Evolutionary conservation across 352 stramenopile species (phyloP).

Genomic region (Globisporangium splendens): DNA sequence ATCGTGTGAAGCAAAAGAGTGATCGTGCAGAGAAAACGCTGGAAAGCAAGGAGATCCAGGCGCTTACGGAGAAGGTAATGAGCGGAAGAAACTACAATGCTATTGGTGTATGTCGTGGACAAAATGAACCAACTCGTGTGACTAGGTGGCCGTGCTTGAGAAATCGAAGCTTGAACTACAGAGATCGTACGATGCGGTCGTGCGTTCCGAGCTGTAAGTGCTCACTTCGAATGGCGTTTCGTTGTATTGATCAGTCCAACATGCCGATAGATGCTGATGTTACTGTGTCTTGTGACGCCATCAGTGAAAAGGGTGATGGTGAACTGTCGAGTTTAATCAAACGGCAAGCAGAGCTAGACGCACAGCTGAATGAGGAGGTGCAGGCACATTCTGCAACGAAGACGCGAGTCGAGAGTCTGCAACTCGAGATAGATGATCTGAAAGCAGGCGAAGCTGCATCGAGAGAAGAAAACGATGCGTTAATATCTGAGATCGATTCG

Average conservation of each 20-base stretch:
- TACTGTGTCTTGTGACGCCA: not conserved
- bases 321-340: slow-evolving; percentile 26
- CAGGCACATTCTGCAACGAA: slow-evolving; percentile 24
- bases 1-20: slow-evolving; percentile 30
- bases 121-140: not conserved
- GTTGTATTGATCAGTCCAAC: not conserved
- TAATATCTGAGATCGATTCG: slow-evolving; percentile 70
- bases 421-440: slow-evolving; percentile 43
- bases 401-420: slow-evolving; percentile 29
- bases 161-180: slow-evolving; percentile 36
- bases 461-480: slow-evolving; percentile 72
- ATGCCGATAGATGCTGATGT: not conserved
- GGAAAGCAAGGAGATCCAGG: slow-evolving; percentile 31
- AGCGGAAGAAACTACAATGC: not conserved
- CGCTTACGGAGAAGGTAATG: slow-evolving; percentile 38
- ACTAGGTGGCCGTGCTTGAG: slow-evolving; percentile 30
- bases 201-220: slow-evolving; percentile 30
- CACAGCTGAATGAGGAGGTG: slow-evolving; percentile 29
- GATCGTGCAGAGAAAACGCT: slow-evolving; percentile 24
- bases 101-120: slow-evolving; percentile 1
- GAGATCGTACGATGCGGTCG: slow-evolving; percentile 28
- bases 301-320: slow-evolving; percentile 33
- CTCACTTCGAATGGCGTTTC: not conserved
- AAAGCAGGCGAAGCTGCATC: slow-evolving; percentile 44
- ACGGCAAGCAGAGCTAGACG: slow-evolving; percentile 31